Evolutionary conservation across 2,329 filamentous ascomycete genomes (phyloP), one percentile per base, ranked within the genome.

Genomic region (Diaporthe batatas): DNA sequence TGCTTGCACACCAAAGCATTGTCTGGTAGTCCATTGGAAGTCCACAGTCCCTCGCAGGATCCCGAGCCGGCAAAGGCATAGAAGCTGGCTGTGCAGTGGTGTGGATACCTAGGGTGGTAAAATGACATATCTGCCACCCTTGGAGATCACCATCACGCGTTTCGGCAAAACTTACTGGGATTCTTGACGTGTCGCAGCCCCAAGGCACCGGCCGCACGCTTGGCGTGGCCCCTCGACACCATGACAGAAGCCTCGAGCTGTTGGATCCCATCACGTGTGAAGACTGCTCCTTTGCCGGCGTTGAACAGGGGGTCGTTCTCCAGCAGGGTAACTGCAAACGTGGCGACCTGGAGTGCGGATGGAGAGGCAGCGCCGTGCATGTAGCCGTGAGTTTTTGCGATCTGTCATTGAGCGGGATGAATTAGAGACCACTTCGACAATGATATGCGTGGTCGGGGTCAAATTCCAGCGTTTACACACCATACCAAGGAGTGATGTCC

Each of bases 211-310:
- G 94, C 93, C 21, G 91, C 94, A 47, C 94, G 89, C 85, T 97
- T 98, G 53, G 90, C 88, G 72, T 86, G 85, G 0, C 92, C 92
- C 36, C 87, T 87, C 2, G 92, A 93, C 0, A 97, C 93, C 94
- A 97, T 97, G 68, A 97, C 89, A 11, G 91, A 93, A 1, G 94
- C 93, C 83, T 98, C 95, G 74, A 97, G 91, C 83, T 98, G 93
- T 80, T 95, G 95, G 75, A 91, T 88, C 23, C 95, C 95, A 76
- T 92, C 91, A 67, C 91, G 90, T 0, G 94, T 97, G 82, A 97
- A 98, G 25, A 97, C 94, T 67, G 94, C 93, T 69, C 95, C 95
- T 77, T 91, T 91, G 10, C 91, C 94, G 72, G 91, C 91, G 83
- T 98, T 98, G 87, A 96, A 97, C 6, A 97, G 88, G 2, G 92